Evolutionary conservation across 257 asterid genomes (phyloP).

Genomic region (Solanum ossicruentum): DNA sequence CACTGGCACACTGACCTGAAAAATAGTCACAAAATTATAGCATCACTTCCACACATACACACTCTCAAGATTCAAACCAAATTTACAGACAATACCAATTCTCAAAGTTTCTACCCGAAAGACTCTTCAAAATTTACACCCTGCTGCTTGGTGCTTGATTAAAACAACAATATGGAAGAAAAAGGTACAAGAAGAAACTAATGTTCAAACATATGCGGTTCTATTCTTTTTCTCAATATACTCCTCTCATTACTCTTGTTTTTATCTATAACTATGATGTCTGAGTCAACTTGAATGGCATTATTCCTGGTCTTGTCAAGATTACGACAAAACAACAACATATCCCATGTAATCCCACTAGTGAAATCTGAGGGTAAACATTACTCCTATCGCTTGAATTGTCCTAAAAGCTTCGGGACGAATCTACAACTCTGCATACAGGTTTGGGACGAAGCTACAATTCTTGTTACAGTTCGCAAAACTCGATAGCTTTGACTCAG

Average conservation of each 20-base stretch:
- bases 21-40: neutral
- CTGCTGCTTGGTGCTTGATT: neutral
- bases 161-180: neutral
- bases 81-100: neutral
- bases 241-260: neutral
- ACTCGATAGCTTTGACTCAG: neutral
- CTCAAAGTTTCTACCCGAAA: neutral
- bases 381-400: neutral
- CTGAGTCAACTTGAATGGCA: neutral
- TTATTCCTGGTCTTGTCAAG: neutral
- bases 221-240: neutral
- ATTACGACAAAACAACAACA: neutral
- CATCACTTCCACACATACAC: neutral
- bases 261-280: neutral
- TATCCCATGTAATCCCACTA: neutral
- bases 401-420: neutral
- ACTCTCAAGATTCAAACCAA: neutral
- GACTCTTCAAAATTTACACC: neutral
- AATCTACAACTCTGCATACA: neutral
- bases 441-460: neutral
- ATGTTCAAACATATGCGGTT: neutral
- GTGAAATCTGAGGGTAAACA: neutral
- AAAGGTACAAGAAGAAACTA: neutral
- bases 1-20: slow-evolving; percentile 47
- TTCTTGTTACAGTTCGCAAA: neutral